phyloP scores from a whole-genome alignment of 345 rosid species.

The Dipteronia sinensis region DNA sequence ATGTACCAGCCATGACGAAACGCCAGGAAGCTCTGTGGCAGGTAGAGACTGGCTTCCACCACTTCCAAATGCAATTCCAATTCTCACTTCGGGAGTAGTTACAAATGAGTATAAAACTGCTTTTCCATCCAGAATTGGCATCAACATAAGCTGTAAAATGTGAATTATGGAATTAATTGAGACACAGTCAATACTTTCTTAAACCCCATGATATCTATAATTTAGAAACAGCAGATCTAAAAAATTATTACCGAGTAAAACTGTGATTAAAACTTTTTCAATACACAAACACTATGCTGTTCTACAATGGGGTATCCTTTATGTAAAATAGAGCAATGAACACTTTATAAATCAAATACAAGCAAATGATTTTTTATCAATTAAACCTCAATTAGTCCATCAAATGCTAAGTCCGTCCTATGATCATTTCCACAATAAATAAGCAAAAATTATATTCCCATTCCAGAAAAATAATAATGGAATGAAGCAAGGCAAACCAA shows the following conservation, averaged over 20 bases:
- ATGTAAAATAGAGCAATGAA: not conserved
- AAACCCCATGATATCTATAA: conserved; percentile 11
- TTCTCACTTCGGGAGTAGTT: conserved; percentile 78
- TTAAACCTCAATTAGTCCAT: not conserved
- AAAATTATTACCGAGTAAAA: not conserved
- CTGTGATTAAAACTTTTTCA: not conserved
- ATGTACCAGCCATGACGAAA: conserved; percentile 96
- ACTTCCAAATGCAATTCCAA: conserved; percentile 95
- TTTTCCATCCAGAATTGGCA: conserved; percentile 81
- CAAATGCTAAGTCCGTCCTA: not conserved
- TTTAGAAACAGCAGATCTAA: conserved; percentile 6
- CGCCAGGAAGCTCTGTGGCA: conserved; percentile 93
- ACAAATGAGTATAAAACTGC: conserved; percentile 86
- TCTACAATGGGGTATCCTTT: not conserved
- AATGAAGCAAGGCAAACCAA: not conserved
- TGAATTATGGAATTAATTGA: conserved; percentile 4
- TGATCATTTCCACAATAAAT: not conserved
- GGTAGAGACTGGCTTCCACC: conserved; percentile 96
- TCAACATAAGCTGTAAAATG: conserved; percentile 73
- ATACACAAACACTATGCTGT: not conserved
- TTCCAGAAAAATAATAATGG: not conserved
- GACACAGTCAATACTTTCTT: not conserved
- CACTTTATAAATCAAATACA: not conserved
- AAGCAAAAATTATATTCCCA: not conserved
- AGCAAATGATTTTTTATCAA: not conserved